These are phyloP conservation scores for Clavispora asparagi DNA, from an alignment of 805 yeast genomes.

Conservation along the genomic window DNA sequence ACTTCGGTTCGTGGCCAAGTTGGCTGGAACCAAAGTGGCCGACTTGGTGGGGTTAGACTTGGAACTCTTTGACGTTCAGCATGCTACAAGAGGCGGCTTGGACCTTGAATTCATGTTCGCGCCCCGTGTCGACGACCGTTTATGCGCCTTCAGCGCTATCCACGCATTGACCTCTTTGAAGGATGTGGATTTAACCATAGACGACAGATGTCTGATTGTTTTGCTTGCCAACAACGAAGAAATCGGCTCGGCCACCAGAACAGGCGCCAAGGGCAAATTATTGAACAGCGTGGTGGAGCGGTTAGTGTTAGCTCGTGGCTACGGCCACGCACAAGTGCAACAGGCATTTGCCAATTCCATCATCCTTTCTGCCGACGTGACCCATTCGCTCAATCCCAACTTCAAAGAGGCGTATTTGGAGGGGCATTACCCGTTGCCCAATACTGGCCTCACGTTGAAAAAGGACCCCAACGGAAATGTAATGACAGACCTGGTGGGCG, in stretches of 20 bases:
- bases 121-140: constrained; percentile 37
- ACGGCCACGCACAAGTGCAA: constrained; percentile 1
- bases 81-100: constrained; percentile 34
- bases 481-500: constrained; percentile 31
- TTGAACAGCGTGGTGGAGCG: constrained; percentile 18
- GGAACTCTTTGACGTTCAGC: constrained; percentile 33
- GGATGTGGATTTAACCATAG: constrained; percentile 11
- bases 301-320: constrained; percentile 4
- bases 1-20: constrained; percentile 26
- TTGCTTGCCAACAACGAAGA: constrained; percentile 39
- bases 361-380: constrained; percentile 38
- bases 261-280: constrained; percentile 36
- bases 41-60: constrained; percentile 29
- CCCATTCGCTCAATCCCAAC: constrained; percentile 40
- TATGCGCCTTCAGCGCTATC: constrained; percentile 37
- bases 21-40: constrained; percentile 17
- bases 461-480: constrained; percentile 35
- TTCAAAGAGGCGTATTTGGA: constrained; percentile 28
- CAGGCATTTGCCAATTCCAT: constrained; percentile 27
- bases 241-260: constrained; percentile 34
- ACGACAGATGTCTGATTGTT: constrained; percentile 27
- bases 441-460: constrained; percentile 34
- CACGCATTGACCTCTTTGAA: constrained; percentile 20
- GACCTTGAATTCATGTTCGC: constrained; percentile 33
- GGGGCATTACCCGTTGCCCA: constrained; percentile 33